A percentile compares a stretch with the other conserved stretches of the same genome.
These are phyloP conservation scores for Amphichorda felina DNA, from an alignment of 2,329 filamentous ascomycete species.

Conservation along the genomic window DNA sequence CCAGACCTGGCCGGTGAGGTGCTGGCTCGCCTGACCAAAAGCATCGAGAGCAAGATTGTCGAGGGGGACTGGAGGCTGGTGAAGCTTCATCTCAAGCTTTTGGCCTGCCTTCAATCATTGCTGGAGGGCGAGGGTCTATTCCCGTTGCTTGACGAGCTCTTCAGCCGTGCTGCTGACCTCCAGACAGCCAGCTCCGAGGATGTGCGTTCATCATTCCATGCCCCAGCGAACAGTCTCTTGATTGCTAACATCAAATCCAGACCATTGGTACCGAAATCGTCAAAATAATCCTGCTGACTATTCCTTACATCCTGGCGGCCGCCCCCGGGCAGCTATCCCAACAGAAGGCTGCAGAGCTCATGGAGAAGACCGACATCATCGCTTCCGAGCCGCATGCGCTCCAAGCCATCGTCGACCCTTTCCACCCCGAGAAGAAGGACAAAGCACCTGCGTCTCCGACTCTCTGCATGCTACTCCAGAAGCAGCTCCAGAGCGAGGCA, in stretches of 20 bases:
- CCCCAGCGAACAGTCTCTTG: too few species aligned
- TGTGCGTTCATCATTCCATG: conserved; percentile 37
- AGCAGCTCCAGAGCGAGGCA: conserved; percentile 71
- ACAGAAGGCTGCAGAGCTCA: conserved; percentile 62
- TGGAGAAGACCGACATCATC: conserved; percentile 93
- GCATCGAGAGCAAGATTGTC: conserved; percentile 55
- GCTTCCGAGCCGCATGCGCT: conserved; percentile 78
- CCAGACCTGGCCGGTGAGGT: conserved; percentile 63
- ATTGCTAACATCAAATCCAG: conserved; percentile 19
- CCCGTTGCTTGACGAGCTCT: conserved; percentile 77
- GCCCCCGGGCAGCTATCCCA: conserved; percentile 53
- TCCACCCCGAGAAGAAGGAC: conserved; percentile 51
- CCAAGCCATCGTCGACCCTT: conserved; percentile 79
- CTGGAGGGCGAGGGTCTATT: conserved; percentile 82
- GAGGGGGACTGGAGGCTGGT: conserved; percentile 78
- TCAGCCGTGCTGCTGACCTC: conserved; percentile 78
- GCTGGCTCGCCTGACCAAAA: conserved; percentile 47
- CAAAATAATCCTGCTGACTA: conserved; percentile 89
- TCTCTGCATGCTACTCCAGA: conserved; percentile 71
- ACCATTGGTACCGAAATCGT: conserved; percentile 75
- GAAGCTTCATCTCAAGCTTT: conserved; percentile 80
- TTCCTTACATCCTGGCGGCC: conserved; percentile 78
- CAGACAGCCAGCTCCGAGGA: conserved; percentile 91
- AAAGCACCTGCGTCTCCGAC: conserved; percentile 54
- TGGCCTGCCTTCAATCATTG: conserved; percentile 74